A percentile compares a stretch with the other conserved stretches of the same genome.
Evolutionary conservation across 208 protist species (phyloP).

Genomic region (Leishmania major): DNA sequence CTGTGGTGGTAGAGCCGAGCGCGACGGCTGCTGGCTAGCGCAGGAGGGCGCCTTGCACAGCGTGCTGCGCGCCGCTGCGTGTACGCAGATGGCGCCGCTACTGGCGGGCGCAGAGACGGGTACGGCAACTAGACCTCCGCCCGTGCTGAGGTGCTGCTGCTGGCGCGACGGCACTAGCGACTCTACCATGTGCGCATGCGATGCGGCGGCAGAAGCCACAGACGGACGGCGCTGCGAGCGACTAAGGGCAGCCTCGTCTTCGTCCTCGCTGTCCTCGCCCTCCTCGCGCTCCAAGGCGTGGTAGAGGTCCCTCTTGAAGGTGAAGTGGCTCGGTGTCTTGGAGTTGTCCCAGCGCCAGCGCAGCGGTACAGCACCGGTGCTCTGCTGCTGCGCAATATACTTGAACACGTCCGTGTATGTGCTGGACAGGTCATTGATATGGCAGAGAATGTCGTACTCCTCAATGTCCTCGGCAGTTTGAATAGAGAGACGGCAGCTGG

Average conservation of each 20-base stretch:
- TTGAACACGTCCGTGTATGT: conserved; percentile 41
- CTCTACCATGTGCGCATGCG: conserved; percentile 26
- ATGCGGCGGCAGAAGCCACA: not conserved
- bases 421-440: conserved; percentile 31
- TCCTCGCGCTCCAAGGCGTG: conserved; percentile 42
- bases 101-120: not conserved
- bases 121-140: not conserved
- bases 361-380: conserved; percentile 30
- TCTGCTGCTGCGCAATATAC: conserved; percentile 42
- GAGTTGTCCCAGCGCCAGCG: conserved; percentile 52
- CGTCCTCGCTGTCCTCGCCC: conserved; percentile 36
- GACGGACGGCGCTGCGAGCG: conserved; percentile 19
- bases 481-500: conserved; percentile 10
- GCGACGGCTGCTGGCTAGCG: not conserved
- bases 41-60: not conserved
- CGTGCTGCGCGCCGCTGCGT: no score
- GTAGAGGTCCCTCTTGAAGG: conserved; percentile 43
- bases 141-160: conserved; percentile 25
- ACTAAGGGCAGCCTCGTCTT: conserved; percentile 28
- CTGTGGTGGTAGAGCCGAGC: not conserved
- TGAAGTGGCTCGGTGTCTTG: conserved; percentile 50
- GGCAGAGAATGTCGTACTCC: conserved; percentile 44
- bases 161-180: conserved; percentile 24
- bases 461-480: conserved; percentile 33
- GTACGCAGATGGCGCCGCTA: not conserved